phyloP scores from a whole-genome alignment of 1,139 yeast species.

The Blastobotrys elegans region DNA sequence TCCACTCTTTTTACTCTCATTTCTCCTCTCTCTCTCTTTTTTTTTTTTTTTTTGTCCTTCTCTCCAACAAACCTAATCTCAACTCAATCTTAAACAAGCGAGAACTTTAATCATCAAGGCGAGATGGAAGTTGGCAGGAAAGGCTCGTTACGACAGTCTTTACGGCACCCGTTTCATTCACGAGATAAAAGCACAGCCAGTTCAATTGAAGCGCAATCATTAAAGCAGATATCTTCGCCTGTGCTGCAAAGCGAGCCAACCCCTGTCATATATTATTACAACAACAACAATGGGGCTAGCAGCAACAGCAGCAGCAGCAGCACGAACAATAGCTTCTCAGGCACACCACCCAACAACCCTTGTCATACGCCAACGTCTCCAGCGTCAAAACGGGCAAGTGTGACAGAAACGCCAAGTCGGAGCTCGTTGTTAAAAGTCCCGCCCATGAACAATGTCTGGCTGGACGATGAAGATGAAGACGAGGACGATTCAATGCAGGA shows the following conservation, averaged over 20 bases:
- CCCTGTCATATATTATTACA: background rate
- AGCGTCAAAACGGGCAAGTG: background rate
- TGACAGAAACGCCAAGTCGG: background rate
- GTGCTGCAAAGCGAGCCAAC: conserved; percentile 3
- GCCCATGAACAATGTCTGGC: conserved; percentile 28
- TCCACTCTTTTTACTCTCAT: background rate
- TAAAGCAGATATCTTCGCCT: conserved; percentile 5
- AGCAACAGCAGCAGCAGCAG: no score
- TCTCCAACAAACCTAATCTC: background rate
- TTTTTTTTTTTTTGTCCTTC: background rate
- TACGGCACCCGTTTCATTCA: conserved; percentile 2
- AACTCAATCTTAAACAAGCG: background rate
- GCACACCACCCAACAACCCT: background rate
- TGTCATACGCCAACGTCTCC: background rate
- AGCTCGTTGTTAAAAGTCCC: conserved; percentile 19
- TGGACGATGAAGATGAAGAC: conserved; percentile 24
- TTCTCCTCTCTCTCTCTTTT: background rate
- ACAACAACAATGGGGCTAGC: background rate
- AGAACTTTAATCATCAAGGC: no score
- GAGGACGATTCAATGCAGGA: background rate
- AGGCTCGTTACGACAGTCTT: conserved; percentile 4
- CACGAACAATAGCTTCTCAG: background rate
- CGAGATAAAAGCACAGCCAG: background rate
- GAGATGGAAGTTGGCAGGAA: no score
- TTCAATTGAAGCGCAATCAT: background rate